Evolutionary conservation across 768 basidiomycete genomes (phyloP), one percentile per base, ranked within the genome.

Genomic region (Rhizopogon sp.): DNA sequence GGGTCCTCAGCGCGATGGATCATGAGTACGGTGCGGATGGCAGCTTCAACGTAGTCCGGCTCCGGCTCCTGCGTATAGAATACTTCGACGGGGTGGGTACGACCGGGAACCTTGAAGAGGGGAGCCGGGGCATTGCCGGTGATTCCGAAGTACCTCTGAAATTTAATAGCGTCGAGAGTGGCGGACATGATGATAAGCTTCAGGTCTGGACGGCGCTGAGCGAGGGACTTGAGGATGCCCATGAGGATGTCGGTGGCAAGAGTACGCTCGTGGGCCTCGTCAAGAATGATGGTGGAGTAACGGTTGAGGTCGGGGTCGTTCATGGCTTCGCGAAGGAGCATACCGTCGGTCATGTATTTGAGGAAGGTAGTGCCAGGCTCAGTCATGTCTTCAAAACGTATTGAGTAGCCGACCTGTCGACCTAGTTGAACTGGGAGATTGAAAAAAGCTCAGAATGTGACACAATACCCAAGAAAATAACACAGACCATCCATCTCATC

Each of bases 301-400:
- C 94, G 84, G 28, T 80, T 76, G 39, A 98, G 81, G 17, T 83
- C 79, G 8, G 92, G 89, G 71, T 98, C 96, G 71, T 95, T 92
- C 95, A 98, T 99, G 5, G 93, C 94, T 74, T 97, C 94, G 17
- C 94, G 86, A n/a, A 96, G 82, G 53, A 93, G 85, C 94, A 98
- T 97, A 81, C 96, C 97, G 63, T 99, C 97, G 14, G 97, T 99
- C 95, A 98, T 97, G 76, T 99, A 98, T 69, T 97, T 98, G 59
- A 99, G 78, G 72, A 99, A 97, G 0, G 97, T 98, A 76, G 61
- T 91, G 81, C 42, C 96, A 89, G 90, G 93, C 88, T 70, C 70
- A 11, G 68, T 70, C 68, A 70, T 71, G 68, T 98, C 97, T 71
- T 99, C 96, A 69, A 98, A 99, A 69, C 96, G 92, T 64, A 98